phyloP scores from a whole-genome alignment of 2,329 filamentous ascomycete species.

The Plectosphaerella plurivora region DNA sequence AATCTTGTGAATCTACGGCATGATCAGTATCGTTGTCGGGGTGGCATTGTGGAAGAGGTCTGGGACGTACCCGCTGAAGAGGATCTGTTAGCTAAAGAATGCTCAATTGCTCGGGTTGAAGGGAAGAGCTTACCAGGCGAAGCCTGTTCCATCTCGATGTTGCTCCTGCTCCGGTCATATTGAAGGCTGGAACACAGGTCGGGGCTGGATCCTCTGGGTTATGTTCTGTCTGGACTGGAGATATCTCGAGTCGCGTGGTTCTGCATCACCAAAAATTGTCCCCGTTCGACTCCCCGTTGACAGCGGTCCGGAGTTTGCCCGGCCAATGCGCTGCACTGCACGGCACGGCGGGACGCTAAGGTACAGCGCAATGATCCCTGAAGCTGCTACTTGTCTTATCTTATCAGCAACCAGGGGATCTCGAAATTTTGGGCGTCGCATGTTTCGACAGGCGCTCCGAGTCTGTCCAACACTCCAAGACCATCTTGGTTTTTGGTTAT shows the following conservation, averaged over 20 bases:
- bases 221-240: background rate
- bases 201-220: background rate
- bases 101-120: background rate
- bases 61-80: slow-evolving; percentile 10
- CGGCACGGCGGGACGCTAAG: no score
- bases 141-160: slow-evolving; percentile 64
- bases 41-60: background rate
- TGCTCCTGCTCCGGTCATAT: slow-evolving; percentile 37
- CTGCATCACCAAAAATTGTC: slow-evolving; percentile 10
- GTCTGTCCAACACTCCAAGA: background rate
- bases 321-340: background rate
- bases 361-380: no score
- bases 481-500: background rate
- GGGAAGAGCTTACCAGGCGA: slow-evolving; percentile 54
- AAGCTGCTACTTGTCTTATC: background rate
- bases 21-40: slow-evolving; percentile 3
- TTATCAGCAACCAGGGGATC: background rate
- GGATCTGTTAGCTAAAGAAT: slow-evolving; percentile 5
- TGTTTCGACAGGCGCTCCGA: background rate
- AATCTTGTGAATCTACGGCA: slow-evolving; percentile 63
- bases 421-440: background rate
- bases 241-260: slow-evolving; percentile 1
- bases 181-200: slow-evolving; percentile 13
- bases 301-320: slow-evolving; percentile 8
- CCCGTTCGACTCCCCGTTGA: slow-evolving; percentile 1